Base-by-base conservation (phyloP, 2,329 filamentous ascomycete species). In the Fusarium palustre region DNA sequence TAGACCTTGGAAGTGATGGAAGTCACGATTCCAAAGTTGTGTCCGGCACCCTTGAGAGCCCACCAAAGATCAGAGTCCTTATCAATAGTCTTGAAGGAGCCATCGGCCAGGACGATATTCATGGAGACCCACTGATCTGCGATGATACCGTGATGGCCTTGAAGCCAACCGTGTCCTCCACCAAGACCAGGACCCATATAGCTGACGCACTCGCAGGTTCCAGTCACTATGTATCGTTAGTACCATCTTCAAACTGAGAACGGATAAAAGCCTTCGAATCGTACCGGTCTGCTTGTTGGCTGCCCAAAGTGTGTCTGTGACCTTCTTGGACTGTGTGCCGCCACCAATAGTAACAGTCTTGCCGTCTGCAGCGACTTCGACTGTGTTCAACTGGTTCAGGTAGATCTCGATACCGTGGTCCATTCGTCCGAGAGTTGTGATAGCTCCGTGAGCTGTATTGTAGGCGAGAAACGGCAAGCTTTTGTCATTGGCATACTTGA, bases 371-470 rank as follows among this genome's bases (percentile, higher is more conserved):
- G 81, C 73, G 50, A 87, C 76, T 3, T 77, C 42, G 25, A 87
- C 78, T 16, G 75, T 77, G 71, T 77, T 82, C 31, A 88, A 70
- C 62, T 83, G 78, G 46, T 76, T 73, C 64, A 88, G 62, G 54
- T 79, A 81, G 55, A 88, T 87, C 64, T 83, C 80, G 18, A 88
- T 83, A 6, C 86, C 86, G 53, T 79, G 75, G 6, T 82, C 69
- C 79, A 87, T 84, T 39, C 75, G 79, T 0, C 82, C 84, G 3
- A 88, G 69, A 0, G 83, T 85, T 41, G 79, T 84, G 46, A 85
- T 78, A 5, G 83, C 78, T 5, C 86, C 87, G 59, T 89, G 87
- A 3, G 78, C 81, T 16, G 84, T 84, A 70, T 85, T 86, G 72
- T 79, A 83, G 1, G 85, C 82, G 4, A 89, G 80, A 64, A 88